These are phyloP conservation scores for Globisporangium viniferum DNA, from an alignment of 352 stramenopile species.

Conservation along the genomic window DNA sequence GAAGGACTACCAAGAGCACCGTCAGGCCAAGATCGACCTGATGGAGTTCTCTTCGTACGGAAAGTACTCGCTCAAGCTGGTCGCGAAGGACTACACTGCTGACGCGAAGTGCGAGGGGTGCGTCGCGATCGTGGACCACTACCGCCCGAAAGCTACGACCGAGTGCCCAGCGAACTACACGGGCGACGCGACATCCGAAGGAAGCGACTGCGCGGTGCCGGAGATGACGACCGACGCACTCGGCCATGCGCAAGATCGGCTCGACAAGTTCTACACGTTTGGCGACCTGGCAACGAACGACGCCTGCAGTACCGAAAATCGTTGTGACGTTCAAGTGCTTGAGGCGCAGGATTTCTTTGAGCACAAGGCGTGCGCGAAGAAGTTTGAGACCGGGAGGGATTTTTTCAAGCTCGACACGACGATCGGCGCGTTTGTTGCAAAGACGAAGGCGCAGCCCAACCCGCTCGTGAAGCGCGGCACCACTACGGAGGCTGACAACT, in stretches of 20 bases:
- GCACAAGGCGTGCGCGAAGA: slow-evolving; percentile 17
- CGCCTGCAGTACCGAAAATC: slow-evolving; percentile 35
- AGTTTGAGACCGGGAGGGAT: slow-evolving; percentile 14
- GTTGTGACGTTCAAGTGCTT: slow-evolving; percentile 36
- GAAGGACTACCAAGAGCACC: slow-evolving; percentile 48
- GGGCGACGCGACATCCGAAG: slow-evolving; percentile 18
- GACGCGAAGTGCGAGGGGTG: slow-evolving; percentile 45
- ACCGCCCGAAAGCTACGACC: slow-evolving; percentile 36
- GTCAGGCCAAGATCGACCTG: slow-evolving; percentile 33
- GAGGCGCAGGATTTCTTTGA: slow-evolving; percentile 16
- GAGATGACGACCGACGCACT: slow-evolving; percentile 38
- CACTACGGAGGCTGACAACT: slow-evolving; percentile 23
- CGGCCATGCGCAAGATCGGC: slow-evolving; percentile 17
- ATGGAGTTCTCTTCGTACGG: slow-evolving; percentile 42
- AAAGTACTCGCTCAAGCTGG: slow-evolving; percentile 54
- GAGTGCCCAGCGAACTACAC: slow-evolving; percentile 39
- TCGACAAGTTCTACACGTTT: slow-evolving; percentile 41
- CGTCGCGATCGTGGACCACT: slow-evolving; percentile 50
- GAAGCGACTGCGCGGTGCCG: slow-evolving; percentile 6
- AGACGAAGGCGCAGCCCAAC: slow-evolving; percentile 25
- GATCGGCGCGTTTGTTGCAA: slow-evolving; percentile 24
- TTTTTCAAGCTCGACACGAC: slow-evolving; percentile 35
- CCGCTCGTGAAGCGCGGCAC: slow-evolving; percentile 22
- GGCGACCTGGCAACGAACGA: slow-evolving; percentile 45
- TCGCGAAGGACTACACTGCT: slow-evolving; percentile 45